These are phyloP conservation scores for Taxillus chinensis DNA, from an alignment of 164 flowering plant genomes.

Conservation along the genomic window DNA sequence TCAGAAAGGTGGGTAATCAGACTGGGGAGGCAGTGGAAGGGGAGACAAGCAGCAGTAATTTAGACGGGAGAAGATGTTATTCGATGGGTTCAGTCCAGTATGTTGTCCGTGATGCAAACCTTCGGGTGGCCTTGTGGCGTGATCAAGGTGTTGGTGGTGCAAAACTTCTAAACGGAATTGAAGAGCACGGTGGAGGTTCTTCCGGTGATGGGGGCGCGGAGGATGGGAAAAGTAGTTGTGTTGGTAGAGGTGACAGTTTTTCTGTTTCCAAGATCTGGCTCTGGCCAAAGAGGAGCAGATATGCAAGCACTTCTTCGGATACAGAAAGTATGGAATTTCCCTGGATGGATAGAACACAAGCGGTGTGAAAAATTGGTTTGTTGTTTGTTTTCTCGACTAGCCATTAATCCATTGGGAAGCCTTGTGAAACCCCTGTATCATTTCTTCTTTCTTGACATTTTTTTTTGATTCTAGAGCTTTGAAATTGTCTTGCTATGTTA, in stretches of 20 bases:
- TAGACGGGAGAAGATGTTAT: slow-evolving; percentile 58
- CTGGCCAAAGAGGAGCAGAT: slow-evolving; percentile 48
- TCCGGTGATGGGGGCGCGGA: slow-evolving; percentile 22
- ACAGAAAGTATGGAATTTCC: slow-evolving; percentile 25
- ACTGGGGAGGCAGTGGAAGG: slow-evolving; percentile 23
- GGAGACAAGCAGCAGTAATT: slow-evolving; percentile 49
- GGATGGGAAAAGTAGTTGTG: slow-evolving; percentile 27
- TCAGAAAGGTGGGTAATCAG: slow-evolving; percentile 26
- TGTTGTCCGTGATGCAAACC: slow-evolving; percentile 32
- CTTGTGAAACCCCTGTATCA: slow-evolving; percentile 4
- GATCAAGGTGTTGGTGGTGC: slow-evolving; percentile 6
- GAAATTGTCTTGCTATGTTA: background rate
- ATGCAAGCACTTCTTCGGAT: slow-evolving; percentile 20
- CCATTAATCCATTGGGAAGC: slow-evolving; percentile 2
- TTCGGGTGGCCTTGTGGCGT: slow-evolving; percentile 26
- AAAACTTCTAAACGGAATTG: slow-evolving; percentile 10
- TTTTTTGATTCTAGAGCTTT: slow-evolving; percentile 4
- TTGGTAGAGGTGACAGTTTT: slow-evolving; percentile 43
- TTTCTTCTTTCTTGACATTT: slow-evolving; percentile 7
- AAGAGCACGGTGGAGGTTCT: slow-evolving; percentile 10
- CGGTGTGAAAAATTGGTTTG: slow-evolving; percentile 5
- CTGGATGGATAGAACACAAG: slow-evolving; percentile 28
- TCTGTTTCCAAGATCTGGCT: slow-evolving; percentile 67
- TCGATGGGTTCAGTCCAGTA: slow-evolving; percentile 68
- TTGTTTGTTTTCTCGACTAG: background rate